Percentiles rank a stretch among this genome's conserved stretches.
phyloP scores from a whole-genome alignment of 1,139 yeast species.

The Hyphopichia wangnamkhiaoensis region DNA sequence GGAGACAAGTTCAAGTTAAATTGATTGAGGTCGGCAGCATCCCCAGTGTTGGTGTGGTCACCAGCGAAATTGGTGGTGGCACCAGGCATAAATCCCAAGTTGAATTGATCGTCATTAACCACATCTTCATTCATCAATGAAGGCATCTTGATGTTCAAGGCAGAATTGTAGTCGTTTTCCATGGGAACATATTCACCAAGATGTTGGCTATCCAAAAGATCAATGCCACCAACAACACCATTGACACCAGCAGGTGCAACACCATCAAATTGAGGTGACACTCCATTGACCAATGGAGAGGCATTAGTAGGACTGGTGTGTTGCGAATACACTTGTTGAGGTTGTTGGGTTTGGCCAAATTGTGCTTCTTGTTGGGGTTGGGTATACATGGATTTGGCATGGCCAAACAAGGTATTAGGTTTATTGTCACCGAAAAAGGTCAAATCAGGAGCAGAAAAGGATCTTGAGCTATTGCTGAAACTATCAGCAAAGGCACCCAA shows the following conservation, averaged over 20 bases:
- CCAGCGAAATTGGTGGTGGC: neutral
- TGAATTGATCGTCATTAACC: neutral
- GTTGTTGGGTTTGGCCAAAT: neutral
- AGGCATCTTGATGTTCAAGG: constrained; percentile 1
- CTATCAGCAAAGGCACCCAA: constrained; percentile 2
- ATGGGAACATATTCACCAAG: neutral
- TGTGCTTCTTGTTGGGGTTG: neutral
- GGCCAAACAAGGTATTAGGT: constrained; percentile 9
- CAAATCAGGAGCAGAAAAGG: constrained; percentile 32
- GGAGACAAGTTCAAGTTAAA: constrained; percentile 1
- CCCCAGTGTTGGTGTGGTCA: neutral
- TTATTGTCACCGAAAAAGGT: constrained; percentile 9
- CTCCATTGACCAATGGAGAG: neutral
- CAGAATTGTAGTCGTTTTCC: neutral
- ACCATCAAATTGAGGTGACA: neutral
- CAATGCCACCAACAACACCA: neutral
- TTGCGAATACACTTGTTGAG: neutral
- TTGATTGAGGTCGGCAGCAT: neutral
- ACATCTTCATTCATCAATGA: constrained; percentile 1
- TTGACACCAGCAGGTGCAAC: neutral
- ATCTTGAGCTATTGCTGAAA: constrained; percentile 13
- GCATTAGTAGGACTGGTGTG: neutral
- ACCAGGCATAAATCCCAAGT: neutral
- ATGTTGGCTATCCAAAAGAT: neutral
- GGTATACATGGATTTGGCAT: constrained; percentile 3